Evolutionary conservation across 495 filamentous ascomycete genomes (phyloP).

Genomic region (Talaromyces trachyspermus): DNA sequence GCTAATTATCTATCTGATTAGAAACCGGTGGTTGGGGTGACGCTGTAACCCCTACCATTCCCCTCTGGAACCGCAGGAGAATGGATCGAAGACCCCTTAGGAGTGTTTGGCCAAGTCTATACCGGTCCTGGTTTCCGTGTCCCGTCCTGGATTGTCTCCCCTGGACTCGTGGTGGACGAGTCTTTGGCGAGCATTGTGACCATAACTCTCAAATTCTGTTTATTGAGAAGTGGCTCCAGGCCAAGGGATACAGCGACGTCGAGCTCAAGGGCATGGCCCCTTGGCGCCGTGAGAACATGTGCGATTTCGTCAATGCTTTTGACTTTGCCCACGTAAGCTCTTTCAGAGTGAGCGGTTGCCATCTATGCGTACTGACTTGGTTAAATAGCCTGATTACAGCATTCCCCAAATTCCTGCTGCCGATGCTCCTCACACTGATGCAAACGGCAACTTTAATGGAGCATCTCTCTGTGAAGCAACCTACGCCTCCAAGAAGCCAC

Average conservation of each 20-base stretch:
- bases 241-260: constrained; percentile 42
- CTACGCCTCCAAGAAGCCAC: constrained; percentile 28
- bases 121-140: constrained; percentile 46
- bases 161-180: constrained; percentile 47
- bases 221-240: constrained; percentile 44
- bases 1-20: constrained; percentile 9
- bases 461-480: constrained; percentile 33
- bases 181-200: constrained; percentile 49
- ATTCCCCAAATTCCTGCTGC: constrained; percentile 38
- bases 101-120: constrained; percentile 38
- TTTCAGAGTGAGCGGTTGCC: too few relatives aligned
- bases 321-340: constrained; percentile 38
- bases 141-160: constrained; percentile 51
- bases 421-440: constrained; percentile 26
- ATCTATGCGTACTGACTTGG: constrained; percentile 1
- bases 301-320: constrained; percentile 44
- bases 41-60: constrained; percentile 47
- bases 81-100: constrained; percentile 48
- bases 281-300: constrained; percentile 50
- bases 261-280: constrained; percentile 40
- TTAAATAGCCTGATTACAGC: constrained; percentile 33
- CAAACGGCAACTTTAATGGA: constrained; percentile 35
- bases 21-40: constrained; percentile 51
- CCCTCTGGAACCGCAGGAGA: constrained; percentile 41
- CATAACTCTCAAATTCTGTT: constrained; percentile 54